phyloP scores from a whole-genome alignment of 139 green algal species.

The Protoeuglena noctilucae region DNA sequence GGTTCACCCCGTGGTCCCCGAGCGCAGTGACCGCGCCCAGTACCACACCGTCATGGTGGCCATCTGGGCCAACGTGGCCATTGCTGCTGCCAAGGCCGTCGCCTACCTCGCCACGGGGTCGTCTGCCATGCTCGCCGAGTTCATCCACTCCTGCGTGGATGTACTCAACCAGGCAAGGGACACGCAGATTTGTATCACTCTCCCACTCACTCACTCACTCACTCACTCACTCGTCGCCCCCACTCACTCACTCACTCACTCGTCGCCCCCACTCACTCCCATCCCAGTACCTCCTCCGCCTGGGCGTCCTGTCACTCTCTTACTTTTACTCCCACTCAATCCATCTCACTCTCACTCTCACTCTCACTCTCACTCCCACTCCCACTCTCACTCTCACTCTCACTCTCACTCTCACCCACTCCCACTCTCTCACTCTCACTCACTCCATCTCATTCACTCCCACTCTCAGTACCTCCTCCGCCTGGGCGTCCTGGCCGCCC shows the following conservation, averaged over 20 bases:
- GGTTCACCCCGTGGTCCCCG: no score
- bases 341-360: background rate
- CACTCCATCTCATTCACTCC: no score
- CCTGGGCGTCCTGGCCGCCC: background rate
- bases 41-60: conserved; percentile 7
- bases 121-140: conserved; percentile 71
- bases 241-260: background rate
- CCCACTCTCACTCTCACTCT: background rate
- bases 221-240: background rate
- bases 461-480: background rate
- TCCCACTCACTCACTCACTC: background rate
- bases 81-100: conserved; percentile 43
- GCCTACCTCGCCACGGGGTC: conserved; percentile 29
- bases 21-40: background rate
- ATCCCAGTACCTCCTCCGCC: background rate
- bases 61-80: conserved; percentile 38
- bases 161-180: conserved; percentile 57
- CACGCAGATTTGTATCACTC: background rate
- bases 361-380: background rate
- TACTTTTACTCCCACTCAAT: background rate
- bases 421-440: background rate
- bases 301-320: background rate
- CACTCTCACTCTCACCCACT: background rate
- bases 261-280: no score
- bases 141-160: conserved; percentile 71